Evolutionary conservation across 805 yeast genomes (phyloP).

Genomic region (Cyberlindnera americana): DNA sequence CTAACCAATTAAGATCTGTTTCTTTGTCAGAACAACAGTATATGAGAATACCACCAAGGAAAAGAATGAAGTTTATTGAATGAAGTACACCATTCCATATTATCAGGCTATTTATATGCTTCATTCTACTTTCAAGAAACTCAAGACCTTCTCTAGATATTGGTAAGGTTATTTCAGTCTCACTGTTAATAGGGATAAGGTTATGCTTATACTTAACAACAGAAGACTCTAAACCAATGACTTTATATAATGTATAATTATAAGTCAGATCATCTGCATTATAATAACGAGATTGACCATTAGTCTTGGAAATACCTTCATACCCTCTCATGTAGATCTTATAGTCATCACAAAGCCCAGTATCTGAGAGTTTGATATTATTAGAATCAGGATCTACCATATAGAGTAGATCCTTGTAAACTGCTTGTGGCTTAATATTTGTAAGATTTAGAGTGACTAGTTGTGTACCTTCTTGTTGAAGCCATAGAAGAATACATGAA

Average conservation of each 20-base stretch:
- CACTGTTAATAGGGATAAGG: not conserved
- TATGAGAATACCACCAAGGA: not conserved
- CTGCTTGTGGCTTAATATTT: not conserved
- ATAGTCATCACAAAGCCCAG: not conserved
- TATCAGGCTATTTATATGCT: not conserved
- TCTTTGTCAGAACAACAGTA: not conserved
- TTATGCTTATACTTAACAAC: not conserved
- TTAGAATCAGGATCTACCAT: not conserved
- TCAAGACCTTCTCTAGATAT: not conserved
- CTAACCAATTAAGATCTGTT: not conserved
- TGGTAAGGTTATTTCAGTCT: not conserved
- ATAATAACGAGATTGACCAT: not conserved
- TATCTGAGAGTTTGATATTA: not conserved
- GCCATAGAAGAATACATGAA: not conserved
- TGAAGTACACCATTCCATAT: not conserved
- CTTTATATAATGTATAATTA: not conserved
- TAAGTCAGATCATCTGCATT: not conserved
- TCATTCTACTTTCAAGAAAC: not conserved
- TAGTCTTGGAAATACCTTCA: not conserved
- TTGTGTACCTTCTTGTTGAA: not conserved
- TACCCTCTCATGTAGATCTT: not conserved
- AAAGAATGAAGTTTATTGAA: not conserved
- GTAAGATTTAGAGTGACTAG: not conserved
- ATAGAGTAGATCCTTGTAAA: not conserved
- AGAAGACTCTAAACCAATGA: not conserved